Evolutionary conservation across 2,329 filamentous ascomycete genomes (phyloP).

Genomic region (Colletotrichum eremochloae): DNA sequence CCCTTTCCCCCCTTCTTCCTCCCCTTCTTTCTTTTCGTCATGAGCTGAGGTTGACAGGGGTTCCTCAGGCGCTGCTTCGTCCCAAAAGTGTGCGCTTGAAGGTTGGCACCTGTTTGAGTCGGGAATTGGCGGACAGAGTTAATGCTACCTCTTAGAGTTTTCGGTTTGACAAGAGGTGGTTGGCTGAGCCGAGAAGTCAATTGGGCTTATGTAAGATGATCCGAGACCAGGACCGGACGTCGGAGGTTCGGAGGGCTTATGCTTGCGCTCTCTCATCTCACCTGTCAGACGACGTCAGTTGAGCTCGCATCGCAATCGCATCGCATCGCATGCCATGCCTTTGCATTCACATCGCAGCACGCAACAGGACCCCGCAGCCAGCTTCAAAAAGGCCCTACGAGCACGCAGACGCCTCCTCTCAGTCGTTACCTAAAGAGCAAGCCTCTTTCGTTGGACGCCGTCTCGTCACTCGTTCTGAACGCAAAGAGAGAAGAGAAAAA

Average conservation of each 20-base stretch:
- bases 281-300: neutral
- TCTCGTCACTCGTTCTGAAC: neutral
- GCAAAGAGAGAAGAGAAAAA: neutral
- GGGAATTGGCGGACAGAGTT: neutral
- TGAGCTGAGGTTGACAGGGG: neutral
- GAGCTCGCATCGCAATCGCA: neutral
- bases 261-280: neutral
- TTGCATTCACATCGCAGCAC: neutral
- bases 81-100: neutral
- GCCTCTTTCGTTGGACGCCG: neutral
- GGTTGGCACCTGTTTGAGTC: neutral
- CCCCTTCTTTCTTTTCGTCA: no score
- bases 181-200: neutral
- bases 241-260: slow-evolving; percentile 8
- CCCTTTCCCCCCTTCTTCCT: no score
- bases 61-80: neutral
- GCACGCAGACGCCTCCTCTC: neutral
- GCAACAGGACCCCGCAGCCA: neutral
- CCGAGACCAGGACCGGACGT: slow-evolving; percentile 4
- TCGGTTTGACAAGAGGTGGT: neutral
- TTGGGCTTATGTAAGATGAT: slow-evolving; percentile 10
- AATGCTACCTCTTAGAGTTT: slow-evolving; percentile 3
- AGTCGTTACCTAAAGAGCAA: neutral
- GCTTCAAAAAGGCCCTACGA: neutral
- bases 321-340: neutral